A percentile compares a stretch with the other conserved stretches of the same genome.
Evolutionary conservation across 495 filamentous ascomycete genomes (phyloP).

Genomic region (Xylaria intraflava): DNA sequence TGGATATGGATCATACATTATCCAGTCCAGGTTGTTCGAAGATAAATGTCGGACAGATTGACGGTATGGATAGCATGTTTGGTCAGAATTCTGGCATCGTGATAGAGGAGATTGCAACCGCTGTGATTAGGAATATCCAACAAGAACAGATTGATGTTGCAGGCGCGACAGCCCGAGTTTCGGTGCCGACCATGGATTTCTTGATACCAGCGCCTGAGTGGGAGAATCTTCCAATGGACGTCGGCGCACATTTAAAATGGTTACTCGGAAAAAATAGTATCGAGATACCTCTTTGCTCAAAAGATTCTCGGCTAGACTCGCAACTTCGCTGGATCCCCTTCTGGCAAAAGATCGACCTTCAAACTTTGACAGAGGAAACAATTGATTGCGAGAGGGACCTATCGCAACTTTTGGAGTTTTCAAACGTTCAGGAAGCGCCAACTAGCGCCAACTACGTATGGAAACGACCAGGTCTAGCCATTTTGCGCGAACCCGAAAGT

Average conservation of each 20-base stretch:
- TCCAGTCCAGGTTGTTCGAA: background rate
- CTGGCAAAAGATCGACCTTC: slow-evolving; percentile 23
- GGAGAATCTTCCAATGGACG: slow-evolving; percentile 28
- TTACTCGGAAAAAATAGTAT: slow-evolving; percentile 24
- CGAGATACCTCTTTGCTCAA: slow-evolving; percentile 34
- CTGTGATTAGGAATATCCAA: slow-evolving; percentile 39
- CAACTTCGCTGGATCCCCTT: slow-evolving; percentile 46
- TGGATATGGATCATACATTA: slow-evolving; percentile 17
- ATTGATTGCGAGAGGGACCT: slow-evolving; percentile 26
- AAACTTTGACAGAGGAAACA: slow-evolving; percentile 22
- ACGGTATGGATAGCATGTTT: slow-evolving; percentile 15
- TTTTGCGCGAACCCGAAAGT: slow-evolving; percentile 43
- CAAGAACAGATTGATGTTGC: slow-evolving; percentile 57
- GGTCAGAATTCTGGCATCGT: slow-evolving; percentile 35
- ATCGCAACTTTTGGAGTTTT: slow-evolving; percentile 19
- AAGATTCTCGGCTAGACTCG: slow-evolving; percentile 34
- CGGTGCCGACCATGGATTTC: slow-evolving; percentile 57
- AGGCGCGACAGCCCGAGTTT: slow-evolving; percentile 50
- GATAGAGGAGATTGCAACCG: slow-evolving; percentile 41
- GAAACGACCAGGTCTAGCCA: slow-evolving; percentile 47
- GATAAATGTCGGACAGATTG: background rate
- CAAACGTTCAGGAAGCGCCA: slow-evolving; percentile 20
- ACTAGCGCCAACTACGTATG: slow-evolving; percentile 39
- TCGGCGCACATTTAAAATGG: slow-evolving; percentile 24
- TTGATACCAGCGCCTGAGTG: slow-evolving; percentile 51